Conservation (phyloP, 179 eudicot genomes). For the Corrigiola litoralis region DNA sequence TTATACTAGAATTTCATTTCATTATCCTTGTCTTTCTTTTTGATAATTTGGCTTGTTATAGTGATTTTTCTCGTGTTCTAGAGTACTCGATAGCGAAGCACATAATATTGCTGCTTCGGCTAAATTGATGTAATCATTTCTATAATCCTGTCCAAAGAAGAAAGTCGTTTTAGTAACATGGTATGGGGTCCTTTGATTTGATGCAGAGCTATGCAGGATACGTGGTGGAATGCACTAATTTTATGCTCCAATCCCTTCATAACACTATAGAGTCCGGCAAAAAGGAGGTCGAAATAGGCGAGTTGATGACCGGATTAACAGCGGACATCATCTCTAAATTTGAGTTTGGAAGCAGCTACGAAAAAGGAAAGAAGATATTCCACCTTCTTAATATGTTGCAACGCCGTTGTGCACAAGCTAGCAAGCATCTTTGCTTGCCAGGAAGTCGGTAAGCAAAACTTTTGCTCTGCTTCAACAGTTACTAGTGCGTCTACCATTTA, state of each 20-base stretch:
- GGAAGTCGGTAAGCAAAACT: slow-evolving; percentile 59
- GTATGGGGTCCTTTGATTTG: slow-evolving; percentile 2
- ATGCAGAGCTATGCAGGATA: slow-evolving; percentile 69
- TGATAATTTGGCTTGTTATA: background rate
- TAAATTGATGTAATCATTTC: background rate
- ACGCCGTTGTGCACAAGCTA: slow-evolving; percentile 70
- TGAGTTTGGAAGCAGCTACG: slow-evolving; percentile 67
- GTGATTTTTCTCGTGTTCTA: background rate
- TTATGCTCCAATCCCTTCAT: slow-evolving; percentile 44
- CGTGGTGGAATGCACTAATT: slow-evolving; percentile 74
- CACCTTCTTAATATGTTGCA: slow-evolving; percentile 54
- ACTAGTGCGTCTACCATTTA: no score
- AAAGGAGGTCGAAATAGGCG: slow-evolving; percentile 74
- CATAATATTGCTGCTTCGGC: no score
- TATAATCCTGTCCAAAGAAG: no score
- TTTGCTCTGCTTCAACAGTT: no score
- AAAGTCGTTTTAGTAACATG: no score
- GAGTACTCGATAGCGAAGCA: no score
- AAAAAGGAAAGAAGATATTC: slow-evolving; percentile 79
- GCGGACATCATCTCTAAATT: slow-evolving; percentile 81
- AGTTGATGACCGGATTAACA: slow-evolving; percentile 55
- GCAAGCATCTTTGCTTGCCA: slow-evolving; percentile 79
- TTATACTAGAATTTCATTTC: slow-evolving; percentile 1
- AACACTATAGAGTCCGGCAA: slow-evolving; percentile 26
- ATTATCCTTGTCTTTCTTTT: background rate